Evolutionary conservation across 139 green algal species (phyloP), one percentile per base, ranked within the genome.

Genomic region (Haematococcus sp.): DNA sequence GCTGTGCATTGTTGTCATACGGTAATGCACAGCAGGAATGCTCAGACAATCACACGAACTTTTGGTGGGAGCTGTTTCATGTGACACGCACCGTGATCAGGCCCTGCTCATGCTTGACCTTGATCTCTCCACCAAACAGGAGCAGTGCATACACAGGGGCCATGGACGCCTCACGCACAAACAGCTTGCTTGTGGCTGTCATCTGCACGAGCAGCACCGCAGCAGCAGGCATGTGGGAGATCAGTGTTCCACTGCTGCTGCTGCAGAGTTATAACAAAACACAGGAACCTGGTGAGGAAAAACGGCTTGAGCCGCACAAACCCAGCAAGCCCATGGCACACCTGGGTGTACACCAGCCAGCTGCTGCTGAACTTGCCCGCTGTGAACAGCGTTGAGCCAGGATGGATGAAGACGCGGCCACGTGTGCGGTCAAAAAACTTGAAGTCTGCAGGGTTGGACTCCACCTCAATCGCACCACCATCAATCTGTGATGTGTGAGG

Each of bases 351-450:
- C 34, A 96, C 88, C 60, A 94, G 63, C 91, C 91, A 98, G 20
- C 88, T 87, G 76, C 75, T 88, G 33, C 89, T 76, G 75, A 86
- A 95, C 46, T 80, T 83, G n/a, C 85, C 80, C 16, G 83, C 76
- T 44, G 16, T 67, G 75, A 98, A 97, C 82, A 92, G 92, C 55
- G 96, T 71, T 7, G 86, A 95, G 40, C 83, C 82, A 4, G 95
- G 95, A 76, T 99, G 95, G 22, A 98, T 80, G 78, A 97, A 99
- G 2, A 95, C 88, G 27, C 95, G 90, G 4, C 91, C 92, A 59
- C 85, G 71, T 43, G 77, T 71, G 0, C 80, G 71, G 46, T 91
- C 88, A 78, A 89, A 97, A 63, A 93, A 90, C 74, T 90, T 90
- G 79, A 86, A 13, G 34, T 70, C 22, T 9, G 30, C 22, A 23